Percentiles rank a stretch among this genome's conserved stretches.
Conservation (phyloP, 2,329 filamentous ascomycete genomes). For the Penicillium sp. region DNA sequence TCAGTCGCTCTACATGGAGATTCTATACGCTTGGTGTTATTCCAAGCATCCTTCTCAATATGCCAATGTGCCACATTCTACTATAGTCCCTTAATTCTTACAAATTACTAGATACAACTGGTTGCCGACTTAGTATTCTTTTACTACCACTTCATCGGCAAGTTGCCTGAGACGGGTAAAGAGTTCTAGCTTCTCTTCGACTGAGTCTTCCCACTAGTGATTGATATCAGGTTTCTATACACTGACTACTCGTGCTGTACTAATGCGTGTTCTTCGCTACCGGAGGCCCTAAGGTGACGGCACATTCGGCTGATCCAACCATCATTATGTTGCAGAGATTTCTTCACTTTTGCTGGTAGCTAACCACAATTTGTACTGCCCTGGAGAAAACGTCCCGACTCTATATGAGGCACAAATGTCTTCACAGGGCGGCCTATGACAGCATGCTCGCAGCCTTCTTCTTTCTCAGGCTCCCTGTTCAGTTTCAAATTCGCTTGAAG, state of each 20-base stretch:
- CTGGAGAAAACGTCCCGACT: constrained; percentile 32
- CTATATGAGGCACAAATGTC: constrained; percentile 25
- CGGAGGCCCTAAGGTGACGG: constrained; percentile 28
- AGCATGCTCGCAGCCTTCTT: constrained; percentile 60
- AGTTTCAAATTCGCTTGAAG: constrained; percentile 36
- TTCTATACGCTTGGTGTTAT: too few species aligned
- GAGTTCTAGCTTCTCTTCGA: constrained; percentile 54
- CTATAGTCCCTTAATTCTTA: too few species aligned
- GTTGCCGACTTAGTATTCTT: constrained; percentile 64
- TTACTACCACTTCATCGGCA: constrained; percentile 58
- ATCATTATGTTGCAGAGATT: constrained; percentile 27
- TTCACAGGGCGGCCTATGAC: constrained; percentile 63
- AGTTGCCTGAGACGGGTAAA: constrained; percentile 54
- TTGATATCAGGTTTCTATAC: constrained; percentile 64
- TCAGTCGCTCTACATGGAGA: too few species aligned
- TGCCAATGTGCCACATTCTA: too few species aligned
- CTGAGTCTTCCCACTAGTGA: constrained; percentile 54
- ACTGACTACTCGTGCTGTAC: constrained; percentile 55
- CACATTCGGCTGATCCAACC: constrained; percentile 24
- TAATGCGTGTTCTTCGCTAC: constrained; percentile 44
- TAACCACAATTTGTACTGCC: constrained; percentile 25
- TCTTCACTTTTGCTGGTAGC: not conserved
- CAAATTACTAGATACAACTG: constrained; percentile 55
- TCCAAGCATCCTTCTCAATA: too few species aligned
- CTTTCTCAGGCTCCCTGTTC: constrained; percentile 55